Evolutionary conservation across 73 alveolate genomes (phyloP).

Genomic region (Effrenium voratum): DNA sequence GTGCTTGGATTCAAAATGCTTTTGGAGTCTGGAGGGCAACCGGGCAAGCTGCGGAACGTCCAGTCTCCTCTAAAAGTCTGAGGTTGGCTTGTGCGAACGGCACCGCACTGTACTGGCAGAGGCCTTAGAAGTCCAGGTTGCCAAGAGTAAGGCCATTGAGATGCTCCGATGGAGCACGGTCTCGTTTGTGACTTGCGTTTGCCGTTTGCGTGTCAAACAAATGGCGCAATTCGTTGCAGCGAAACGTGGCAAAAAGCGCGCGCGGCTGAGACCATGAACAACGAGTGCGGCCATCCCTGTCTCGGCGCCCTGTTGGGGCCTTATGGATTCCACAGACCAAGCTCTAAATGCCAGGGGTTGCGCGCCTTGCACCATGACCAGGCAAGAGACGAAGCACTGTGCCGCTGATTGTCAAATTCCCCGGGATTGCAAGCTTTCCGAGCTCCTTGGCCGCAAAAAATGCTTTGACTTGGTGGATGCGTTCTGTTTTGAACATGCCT

Average conservation of each 20-base stretch:
- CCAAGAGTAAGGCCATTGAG: not conserved
- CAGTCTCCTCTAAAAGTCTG: not conserved
- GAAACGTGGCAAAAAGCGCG: too few species aligned
- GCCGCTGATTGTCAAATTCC: slow-evolving; percentile 15
- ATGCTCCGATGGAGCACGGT: not conserved
- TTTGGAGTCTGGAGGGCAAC: not conserved
- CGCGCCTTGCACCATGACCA: too few species aligned
- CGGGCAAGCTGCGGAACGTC: not conserved
- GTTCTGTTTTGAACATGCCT: not conserved
- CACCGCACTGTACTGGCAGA: slow-evolving; percentile 3
- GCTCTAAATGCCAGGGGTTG: too few species aligned
- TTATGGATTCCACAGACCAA: too few species aligned
- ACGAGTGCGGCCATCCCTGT: slow-evolving; percentile 15
- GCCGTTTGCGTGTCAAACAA: not conserved
- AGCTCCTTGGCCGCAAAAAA: not conserved
- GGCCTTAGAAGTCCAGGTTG: not conserved
- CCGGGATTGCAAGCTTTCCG: not conserved
- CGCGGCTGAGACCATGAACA: slow-evolving; percentile 22
- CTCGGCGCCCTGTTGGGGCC: not conserved
- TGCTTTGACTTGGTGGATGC: not conserved
- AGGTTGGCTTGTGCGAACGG: slow-evolving; percentile 16
- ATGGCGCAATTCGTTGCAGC: not conserved
- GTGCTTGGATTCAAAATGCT: too few species aligned
- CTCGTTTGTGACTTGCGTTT: not conserved
- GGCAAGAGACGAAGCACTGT: slow-evolving; percentile 35